A percentile compares a stretch with the other conserved stretches of the same genome.
Conservation (phyloP, 768 basidiomycete species). For the Guyanaporus albipodus region DNA sequence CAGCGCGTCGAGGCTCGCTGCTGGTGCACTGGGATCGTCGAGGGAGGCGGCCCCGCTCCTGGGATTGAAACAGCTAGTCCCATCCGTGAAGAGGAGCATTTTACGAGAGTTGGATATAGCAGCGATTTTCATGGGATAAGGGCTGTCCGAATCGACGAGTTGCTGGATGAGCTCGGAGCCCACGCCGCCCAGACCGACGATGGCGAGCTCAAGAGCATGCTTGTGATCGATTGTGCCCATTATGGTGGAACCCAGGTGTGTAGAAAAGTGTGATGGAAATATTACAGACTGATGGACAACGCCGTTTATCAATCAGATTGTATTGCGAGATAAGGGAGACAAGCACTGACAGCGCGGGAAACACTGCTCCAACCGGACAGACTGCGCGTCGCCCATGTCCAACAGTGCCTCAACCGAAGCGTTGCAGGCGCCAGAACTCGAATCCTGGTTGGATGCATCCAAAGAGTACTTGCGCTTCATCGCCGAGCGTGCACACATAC, state of each 20-base stretch:
- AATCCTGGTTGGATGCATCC: conserved; percentile 1
- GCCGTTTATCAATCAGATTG: too few species aligned
- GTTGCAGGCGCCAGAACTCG: neutral
- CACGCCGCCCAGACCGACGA: conserved; percentile 91
- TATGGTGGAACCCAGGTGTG: neutral
- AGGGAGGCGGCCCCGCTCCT: conserved; percentile 49
- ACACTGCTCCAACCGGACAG: neutral
- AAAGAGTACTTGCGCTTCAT: too few species aligned
- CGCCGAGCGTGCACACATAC: too few species aligned
- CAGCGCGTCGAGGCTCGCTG: conserved; percentile 37
- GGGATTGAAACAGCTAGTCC: conserved; percentile 36
- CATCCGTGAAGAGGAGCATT: conserved; percentile 50
- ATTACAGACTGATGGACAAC: neutral
- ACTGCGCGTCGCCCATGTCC: neutral
- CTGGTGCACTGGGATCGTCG: conserved; percentile 34
- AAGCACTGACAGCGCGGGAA: conserved; percentile 2
- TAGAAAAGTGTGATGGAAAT: conserved; percentile 1
- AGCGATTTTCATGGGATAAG: conserved; percentile 59
- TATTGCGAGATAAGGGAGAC: conserved; percentile 11
- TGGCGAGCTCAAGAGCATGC: conserved; percentile 54
- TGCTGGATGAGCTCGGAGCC: conserved; percentile 85
- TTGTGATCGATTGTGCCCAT: conserved; percentile 18
- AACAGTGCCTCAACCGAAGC: conserved; percentile 10
- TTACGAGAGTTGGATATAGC: conserved; percentile 66
- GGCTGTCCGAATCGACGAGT: conserved; percentile 52